A percentile compares a stretch with the other conserved stretches of the same genome.
These are phyloP conservation scores for Choiromyces venosus DNA, from an alignment of 495 filamentous ascomycete species.

Conservation along the genomic window DNA sequence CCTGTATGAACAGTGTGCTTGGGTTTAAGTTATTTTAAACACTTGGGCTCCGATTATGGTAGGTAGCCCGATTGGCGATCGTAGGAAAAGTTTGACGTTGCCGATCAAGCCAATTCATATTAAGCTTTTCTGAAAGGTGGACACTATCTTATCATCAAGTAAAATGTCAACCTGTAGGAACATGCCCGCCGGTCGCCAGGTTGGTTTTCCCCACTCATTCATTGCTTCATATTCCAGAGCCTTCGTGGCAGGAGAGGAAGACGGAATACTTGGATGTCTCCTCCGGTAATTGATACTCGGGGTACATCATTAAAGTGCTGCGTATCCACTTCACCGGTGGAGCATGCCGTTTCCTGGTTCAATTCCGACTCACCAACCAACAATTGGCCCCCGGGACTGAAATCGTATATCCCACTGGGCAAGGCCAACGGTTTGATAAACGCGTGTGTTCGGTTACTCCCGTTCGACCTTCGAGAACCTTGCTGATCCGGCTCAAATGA, in stretches of 20 bases:
- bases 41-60: not conserved
- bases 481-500: not conserved
- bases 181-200: not conserved
- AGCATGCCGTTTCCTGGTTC: not conserved
- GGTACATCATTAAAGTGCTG: not conserved
- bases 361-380: not conserved
- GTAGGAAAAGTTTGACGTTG: not conserved
- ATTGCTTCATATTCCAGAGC: not conserved
- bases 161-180: not conserved
- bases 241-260: not conserved
- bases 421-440: not conserved
- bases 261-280: not conserved
- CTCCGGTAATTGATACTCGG: not conserved
- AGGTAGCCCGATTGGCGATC: not conserved
- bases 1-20: not conserved
- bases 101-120: not conserved
- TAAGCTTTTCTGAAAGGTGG: not conserved
- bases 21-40: not conserved
- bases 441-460: not conserved
- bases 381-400: not conserved
- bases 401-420: not conserved
- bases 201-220: not conserved
- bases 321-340: not conserved
- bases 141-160: not conserved
- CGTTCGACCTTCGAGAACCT: not conserved